Conservation (phyloP, 2,329 filamentous ascomycete species). For the Curvularia sp. region DNA sequence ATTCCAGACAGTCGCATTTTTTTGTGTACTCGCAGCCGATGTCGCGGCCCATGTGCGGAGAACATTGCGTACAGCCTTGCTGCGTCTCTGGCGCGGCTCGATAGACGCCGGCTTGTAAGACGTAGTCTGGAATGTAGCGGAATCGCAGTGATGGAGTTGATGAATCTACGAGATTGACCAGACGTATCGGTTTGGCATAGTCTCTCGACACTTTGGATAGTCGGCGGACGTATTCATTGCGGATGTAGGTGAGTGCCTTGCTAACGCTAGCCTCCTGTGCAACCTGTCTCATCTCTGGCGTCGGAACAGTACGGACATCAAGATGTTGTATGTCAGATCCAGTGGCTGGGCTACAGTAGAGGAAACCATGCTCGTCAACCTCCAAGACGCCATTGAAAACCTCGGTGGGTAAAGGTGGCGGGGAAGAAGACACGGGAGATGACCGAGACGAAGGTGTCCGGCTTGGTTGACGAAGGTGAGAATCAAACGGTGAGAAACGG, state of each 20-base stretch:
- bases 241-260: constrained; percentile 47
- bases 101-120: constrained; percentile 65
- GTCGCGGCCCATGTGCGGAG: constrained; percentile 58
- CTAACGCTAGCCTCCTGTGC: constrained; percentile 38
- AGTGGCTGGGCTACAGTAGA: constrained; percentile 42
- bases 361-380: constrained; percentile 45
- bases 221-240: constrained; percentile 47
- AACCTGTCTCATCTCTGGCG: constrained; percentile 44
- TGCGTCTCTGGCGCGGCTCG: constrained; percentile 67
- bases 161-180: constrained; percentile 69
- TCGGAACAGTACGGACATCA: constrained; percentile 46
- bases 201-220: constrained; percentile 38
- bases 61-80: constrained; percentile 70
- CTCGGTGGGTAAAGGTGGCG: constrained; percentile 14
- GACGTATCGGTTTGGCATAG: constrained; percentile 56
- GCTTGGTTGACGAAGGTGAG: constrained; percentile 17
- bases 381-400: constrained; percentile 54
- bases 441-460: constrained; percentile 31
- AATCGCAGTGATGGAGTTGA: constrained; percentile 67
- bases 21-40: constrained; percentile 68
- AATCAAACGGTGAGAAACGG: constrained; percentile 33
- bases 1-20: constrained; percentile 72
- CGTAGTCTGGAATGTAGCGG: constrained; percentile 69
- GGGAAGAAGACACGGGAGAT: constrained; percentile 11
- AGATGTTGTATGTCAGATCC: constrained; percentile 33